Evolutionary conservation across 257 asterid species (phyloP), one percentile per base, ranked within the genome.

Genomic region (Agastache rugosa): DNA sequence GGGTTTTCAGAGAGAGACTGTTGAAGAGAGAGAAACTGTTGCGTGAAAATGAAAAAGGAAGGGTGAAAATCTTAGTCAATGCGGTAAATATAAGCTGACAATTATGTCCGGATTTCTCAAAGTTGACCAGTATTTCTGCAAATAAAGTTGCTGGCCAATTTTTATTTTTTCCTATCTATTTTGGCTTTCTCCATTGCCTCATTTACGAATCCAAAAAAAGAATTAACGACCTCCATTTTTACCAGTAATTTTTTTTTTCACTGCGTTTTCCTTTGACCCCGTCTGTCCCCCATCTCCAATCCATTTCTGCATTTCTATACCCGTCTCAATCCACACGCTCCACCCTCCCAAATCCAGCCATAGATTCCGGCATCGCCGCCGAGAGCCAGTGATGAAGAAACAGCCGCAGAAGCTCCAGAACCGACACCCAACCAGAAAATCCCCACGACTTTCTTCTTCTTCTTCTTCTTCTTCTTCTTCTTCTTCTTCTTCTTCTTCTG

Each of bases 391-490:
- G 1, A 80, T 80, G 84, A 66, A 75, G 72, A 58, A 34, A 0
- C 48, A 59, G 11, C 29, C 7, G 37, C 56, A 71, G 27, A 45
- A 63, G 17, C 25, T 22, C 34, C 77, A 29, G 16, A 74, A 44
- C 25, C 83, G 15, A 0, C 74, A 54, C n/a, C 77, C 74, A 10
- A 2, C 20, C 48, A 81, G 85, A 67, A 80, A 75, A 62, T 83
- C 85, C 55, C 63, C 83, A 3, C 73, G 83, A 22, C 72, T 77
- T 6, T 50, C 70, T 47, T 63, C 78, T 34, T 56, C 79, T 44
- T 2, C 74, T 23, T 17, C 80, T 55, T 11, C 65, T 27, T 22
- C 44, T 62, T 16, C 48, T 16, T 1, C 66, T 60, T 3, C 51
- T 11, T 17, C 80, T 55, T 11, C 65, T 27, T 22, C 44, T 62